Base-by-base conservation (phyloP, 768 basidiomycete species). In the Serendipita indica region DNA sequence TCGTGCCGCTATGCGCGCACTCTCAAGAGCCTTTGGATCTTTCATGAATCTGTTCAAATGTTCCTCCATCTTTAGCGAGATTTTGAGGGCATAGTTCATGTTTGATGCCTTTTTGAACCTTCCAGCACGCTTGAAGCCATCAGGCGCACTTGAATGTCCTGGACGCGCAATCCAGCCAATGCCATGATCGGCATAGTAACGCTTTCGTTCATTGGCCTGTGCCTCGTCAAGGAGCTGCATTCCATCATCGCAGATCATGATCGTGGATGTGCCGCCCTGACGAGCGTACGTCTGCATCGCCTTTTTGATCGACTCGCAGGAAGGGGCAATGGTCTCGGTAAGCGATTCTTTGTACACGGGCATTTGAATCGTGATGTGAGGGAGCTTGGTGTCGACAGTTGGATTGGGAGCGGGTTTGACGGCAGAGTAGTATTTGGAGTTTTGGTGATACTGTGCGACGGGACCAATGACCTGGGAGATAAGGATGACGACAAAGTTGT, bases 281-380 rank as follows among this genome's bases (percentile, higher is more conserved):
- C 80, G 74, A 30, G 81, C 81, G 63, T 82, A 80, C 12, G 79
- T 80, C 63, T 78, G 77, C 72, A 81, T 79, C 4, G 79, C 79
- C 67, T 72, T 74, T 64, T 82, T 81, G 57, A 82, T 65, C 2
- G 78, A 79, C 33, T 77, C 73, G 59, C 78, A 74, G 0, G 76
- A 77, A 22, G 74, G 76, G 0, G 76, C 67, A 64, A 80, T 72
- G 61, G 79, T 78, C 1, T 69, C 70, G 0, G 77, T 74, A n/a
- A 80, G 65, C 6, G 71, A 69, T 65, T 78, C 77, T 67, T 79
- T 80, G 70, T 79, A 80, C 33, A 79, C 77, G 2, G 79, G 79
- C 73, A 80, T 73, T 58, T 80, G 77, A 43, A 80, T 75, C 3
- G 76, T 77, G 63, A 77, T 68, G 52, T 77, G 76, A 35, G 76